phyloP scores from a whole-genome alignment of 192 early-diverging fungal genomes.

The Rhizophagus sp. region DNA sequence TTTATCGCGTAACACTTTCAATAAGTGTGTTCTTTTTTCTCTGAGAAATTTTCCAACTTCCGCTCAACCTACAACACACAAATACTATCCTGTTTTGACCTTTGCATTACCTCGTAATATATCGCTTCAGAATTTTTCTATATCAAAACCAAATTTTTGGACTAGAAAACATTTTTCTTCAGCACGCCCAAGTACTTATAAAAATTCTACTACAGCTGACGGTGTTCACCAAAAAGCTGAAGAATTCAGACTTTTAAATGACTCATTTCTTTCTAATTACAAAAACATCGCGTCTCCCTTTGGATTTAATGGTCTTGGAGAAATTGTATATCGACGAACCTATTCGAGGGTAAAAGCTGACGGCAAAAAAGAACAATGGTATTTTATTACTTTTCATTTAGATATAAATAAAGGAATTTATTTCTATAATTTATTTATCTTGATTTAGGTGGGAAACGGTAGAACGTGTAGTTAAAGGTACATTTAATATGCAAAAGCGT shows the following conservation, averaged over 20 bases:
- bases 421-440: background rate
- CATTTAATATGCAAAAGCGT: constrained; percentile 49
- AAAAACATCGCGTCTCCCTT: constrained; percentile 39
- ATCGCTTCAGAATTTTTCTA: background rate
- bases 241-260: constrained; percentile 22
- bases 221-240: background rate
- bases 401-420: background rate
- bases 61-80: background rate
- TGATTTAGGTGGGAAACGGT: constrained; percentile 43
- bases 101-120: background rate
- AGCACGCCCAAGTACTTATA: background rate
- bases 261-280: constrained; percentile 25
- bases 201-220: background rate
- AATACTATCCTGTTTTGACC: too few relatives aligned
- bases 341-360: constrained; percentile 46
- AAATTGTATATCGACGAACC: constrained; percentile 50
- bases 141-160: background rate
- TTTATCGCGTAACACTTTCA: background rate
- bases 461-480: constrained; percentile 51
- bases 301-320: constrained; percentile 53
- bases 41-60: background rate
- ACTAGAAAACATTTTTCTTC: background rate
- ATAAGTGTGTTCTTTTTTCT: background rate
- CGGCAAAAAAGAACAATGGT: constrained; percentile 41
- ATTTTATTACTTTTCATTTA: background rate